These are phyloP conservation scores for Populus tomentosa DNA, from an alignment of 441 rosid genomes.

Conservation along the genomic window DNA sequence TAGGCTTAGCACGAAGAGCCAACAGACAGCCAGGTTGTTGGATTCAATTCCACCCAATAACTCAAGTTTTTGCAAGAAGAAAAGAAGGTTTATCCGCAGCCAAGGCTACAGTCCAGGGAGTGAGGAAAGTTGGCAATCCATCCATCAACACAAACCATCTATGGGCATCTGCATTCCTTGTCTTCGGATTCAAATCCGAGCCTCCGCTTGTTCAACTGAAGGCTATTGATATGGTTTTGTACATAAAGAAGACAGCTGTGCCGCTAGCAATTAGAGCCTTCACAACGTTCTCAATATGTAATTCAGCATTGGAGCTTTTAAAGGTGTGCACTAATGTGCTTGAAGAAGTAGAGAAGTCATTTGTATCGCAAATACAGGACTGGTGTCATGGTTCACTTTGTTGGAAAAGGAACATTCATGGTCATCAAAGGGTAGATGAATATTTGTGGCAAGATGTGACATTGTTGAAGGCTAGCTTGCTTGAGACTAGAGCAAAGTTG, in stretches of 20 bases:
- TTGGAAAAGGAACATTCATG: slow-evolving; percentile 68
- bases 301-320: slow-evolving; percentile 73
- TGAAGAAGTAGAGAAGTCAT: slow-evolving; percentile 90
- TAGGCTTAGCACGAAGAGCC: slow-evolving; percentile 66
- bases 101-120: slow-evolving; percentile 65
- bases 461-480: slow-evolving; percentile 65
- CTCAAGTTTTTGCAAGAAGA: slow-evolving; percentile 58
- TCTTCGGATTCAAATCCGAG: slow-evolving; percentile 85
- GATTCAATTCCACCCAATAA: slow-evolving; percentile 79
- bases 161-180: slow-evolving; percentile 92
- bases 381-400: slow-evolving; percentile 81
- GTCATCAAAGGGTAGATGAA: slow-evolving; percentile 61
- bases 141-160: slow-evolving; percentile 58
- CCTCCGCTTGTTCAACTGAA: slow-evolving; percentile 77
- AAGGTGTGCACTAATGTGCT: slow-evolving; percentile 86
- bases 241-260: slow-evolving; percentile 76
- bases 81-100: slow-evolving; percentile 57
- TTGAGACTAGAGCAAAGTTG: slow-evolving; percentile 88
- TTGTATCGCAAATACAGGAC: slow-evolving; percentile 81
- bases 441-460: slow-evolving; percentile 95
- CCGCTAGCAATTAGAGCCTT: slow-evolving; percentile 86
- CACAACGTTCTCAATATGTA: slow-evolving; percentile 80
- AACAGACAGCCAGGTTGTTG: slow-evolving; percentile 62
- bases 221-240: slow-evolving; percentile 68
- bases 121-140: slow-evolving; percentile 51